A percentile compares a stretch with the other conserved stretches of the same genome.
phyloP scores from a whole-genome alignment of 2,329 filamentous ascomycete genomes.

The Zelopaecilomyces penicillatus region DNA sequence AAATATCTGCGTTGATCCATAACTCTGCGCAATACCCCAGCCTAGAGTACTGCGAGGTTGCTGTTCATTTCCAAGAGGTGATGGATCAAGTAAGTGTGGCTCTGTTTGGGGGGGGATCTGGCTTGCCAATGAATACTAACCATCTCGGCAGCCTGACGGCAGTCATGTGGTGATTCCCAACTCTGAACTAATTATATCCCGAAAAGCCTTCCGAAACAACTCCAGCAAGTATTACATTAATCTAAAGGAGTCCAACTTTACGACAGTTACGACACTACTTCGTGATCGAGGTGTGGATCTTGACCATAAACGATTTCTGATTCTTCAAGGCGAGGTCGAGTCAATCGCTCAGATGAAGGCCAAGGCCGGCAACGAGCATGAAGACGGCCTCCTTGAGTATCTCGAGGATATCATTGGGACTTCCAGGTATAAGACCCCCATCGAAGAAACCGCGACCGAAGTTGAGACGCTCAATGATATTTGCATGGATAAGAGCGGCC shows the following conservation, averaged over 20 bases:
- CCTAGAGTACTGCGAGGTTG: constrained; percentile 85
- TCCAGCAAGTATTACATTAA: constrained; percentile 98
- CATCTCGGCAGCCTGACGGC: constrained; percentile 50
- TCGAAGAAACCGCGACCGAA: constrained; percentile 85
- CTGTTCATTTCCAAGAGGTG: constrained; percentile 93
- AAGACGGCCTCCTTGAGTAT: constrained; percentile 92
- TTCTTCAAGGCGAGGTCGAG: constrained; percentile 94
- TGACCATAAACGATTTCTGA: constrained; percentile 96
- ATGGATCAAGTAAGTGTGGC: constrained; percentile 59
- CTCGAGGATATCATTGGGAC: constrained; percentile 98
- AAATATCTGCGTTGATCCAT: constrained; percentile 95
- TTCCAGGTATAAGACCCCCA: constrained; percentile 94
- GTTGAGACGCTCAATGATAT: constrained; percentile 91
- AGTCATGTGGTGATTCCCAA: constrained; percentile 70
- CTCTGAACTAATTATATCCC: constrained; percentile 79
- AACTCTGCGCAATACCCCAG: constrained; percentile 85
- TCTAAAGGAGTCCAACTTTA: constrained; percentile 81
- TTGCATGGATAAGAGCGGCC: constrained; percentile 87
- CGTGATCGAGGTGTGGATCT: constrained; percentile 86
- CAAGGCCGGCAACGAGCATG: constrained; percentile 89
- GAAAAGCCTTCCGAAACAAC: constrained; percentile 95
- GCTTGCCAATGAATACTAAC: constrained; percentile 17
- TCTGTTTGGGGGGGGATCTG: too few relatives aligned
- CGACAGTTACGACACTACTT: constrained; percentile 77
- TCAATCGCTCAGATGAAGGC: constrained; percentile 99